Percentiles rank a stretch among this genome's conserved stretches.
These are phyloP conservation scores for Rhodofomes roseus DNA, from an alignment of 1,284 basidiomycete species.

Conservation along the genomic window DNA sequence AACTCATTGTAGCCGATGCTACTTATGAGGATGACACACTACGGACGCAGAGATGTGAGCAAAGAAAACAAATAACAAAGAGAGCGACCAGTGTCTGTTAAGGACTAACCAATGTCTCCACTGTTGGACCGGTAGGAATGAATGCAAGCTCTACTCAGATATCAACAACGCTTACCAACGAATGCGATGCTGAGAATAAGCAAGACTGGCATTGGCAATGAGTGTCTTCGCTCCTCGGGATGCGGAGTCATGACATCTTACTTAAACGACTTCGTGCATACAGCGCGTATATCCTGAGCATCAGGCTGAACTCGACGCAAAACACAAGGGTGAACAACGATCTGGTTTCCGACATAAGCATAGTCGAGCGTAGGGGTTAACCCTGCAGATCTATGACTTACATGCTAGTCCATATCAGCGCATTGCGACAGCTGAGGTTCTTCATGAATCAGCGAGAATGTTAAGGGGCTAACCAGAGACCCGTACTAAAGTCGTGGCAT, in stretches of 20 bases:
- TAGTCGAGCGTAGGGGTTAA: background rate
- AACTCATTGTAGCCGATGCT: background rate
- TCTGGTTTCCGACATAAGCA: background rate
- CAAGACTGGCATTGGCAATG: background rate
- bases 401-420: background rate
- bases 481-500: background rate
- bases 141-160: background rate
- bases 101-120: background rate
- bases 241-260: background rate
- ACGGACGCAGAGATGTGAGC: background rate
- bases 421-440: background rate
- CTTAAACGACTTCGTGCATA: background rate
- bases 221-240: background rate
- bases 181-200: background rate
- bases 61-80: background rate
- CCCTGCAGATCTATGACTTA: background rate
- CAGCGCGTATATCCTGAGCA: no score
- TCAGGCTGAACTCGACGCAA: constrained; percentile 7
- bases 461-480: no score
- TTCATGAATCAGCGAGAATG: background rate
- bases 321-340: background rate
- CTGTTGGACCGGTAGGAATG: background rate
- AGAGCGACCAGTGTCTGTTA: no score
- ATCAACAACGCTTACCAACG: background rate
- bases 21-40: background rate